Evolutionary conservation across 352 stramenopile genomes (phyloP), one percentile per base, ranked within the genome.

Genomic region (Phytopythium oedochilum): DNA sequence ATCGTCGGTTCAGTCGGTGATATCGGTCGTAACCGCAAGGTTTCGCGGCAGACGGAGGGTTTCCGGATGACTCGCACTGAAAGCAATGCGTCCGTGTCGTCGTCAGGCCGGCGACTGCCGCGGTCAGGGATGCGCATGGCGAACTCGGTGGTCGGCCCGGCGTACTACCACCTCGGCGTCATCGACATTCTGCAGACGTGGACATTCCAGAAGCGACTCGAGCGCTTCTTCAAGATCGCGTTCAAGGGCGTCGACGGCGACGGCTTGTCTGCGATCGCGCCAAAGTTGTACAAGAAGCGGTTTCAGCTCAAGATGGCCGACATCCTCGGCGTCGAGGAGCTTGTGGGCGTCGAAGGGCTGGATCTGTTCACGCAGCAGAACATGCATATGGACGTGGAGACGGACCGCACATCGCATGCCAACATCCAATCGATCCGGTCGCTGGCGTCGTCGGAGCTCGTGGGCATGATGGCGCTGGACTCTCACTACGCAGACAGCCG

Each of bases 161-260:
- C 83, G 42, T 92, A 94, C 64, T 97, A 96, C 59, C 86, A 96
- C 61, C 63, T 97, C 39, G 89, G 89, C 35, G 63, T 97, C 43
- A 96, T 97, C 57, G 89, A 97, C 53, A 96, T 97, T 59, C 47
- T 97, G 57, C 89, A 97, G 62, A 92, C 81, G 4, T 97, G 84
- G 86, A 96, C 87, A 32, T 66, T 90, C 18, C 53, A 90, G 43
- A 97, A 97, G 47, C 77, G 81, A 17, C 74, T 92, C 64, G 89
- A 97, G 65, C 79, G 86, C 6, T 85, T 95, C 43, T 71, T 92
- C 55, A 97, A 97, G 68, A 94, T 94, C 51, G 71, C 71, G 43
- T 88, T 97, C 55, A 88, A 75, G 40, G 74, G 84, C 15, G 80
- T 90, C 4, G 85, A 96, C 49, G 75, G 67, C 29, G 73, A 95